Evolutionary conservation across 192 early-diverging fungal genomes (phyloP).

Genomic region (Linnemannia zychae): DNA sequence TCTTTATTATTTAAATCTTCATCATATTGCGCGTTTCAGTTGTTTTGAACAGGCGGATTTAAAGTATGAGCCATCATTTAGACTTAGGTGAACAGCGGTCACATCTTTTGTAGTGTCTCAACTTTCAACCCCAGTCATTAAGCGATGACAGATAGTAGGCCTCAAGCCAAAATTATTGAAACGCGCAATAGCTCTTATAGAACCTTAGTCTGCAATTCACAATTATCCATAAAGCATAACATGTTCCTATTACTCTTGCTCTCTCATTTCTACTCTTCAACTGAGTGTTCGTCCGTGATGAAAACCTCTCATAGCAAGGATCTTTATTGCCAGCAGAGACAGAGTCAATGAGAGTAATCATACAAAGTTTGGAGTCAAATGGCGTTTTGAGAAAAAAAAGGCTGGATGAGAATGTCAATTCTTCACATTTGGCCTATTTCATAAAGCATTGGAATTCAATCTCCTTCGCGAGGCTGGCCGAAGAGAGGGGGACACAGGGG

Average conservation of each 20-base stretch:
- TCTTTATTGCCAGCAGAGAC: not conserved
- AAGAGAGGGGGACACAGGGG: no score
- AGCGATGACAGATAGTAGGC: no score
- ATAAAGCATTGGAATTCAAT: not conserved
- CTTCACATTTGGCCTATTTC: not conserved
- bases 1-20: not conserved
- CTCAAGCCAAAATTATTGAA: no score
- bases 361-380: not conserved
- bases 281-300: not conserved
- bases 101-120: no score
- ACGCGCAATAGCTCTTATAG: no score
- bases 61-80: no score
- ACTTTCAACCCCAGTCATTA: no score
- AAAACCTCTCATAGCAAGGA: not conserved
- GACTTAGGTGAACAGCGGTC: no score
- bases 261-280: not conserved
- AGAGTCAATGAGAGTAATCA: not conserved
- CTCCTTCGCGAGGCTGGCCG: no score
- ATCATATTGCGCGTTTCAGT: no score
- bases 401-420: not conserved
- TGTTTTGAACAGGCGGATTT: no score
- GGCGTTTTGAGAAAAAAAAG: not conserved
- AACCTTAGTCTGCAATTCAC: not conserved
- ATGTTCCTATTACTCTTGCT: not conserved
- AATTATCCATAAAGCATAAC: not conserved